A percentile compares a stretch with the other conserved stretches of the same genome.
phyloP scores from a whole-genome alignment of 73 alveolate species.

The Tetrahymena borealis region DNA sequence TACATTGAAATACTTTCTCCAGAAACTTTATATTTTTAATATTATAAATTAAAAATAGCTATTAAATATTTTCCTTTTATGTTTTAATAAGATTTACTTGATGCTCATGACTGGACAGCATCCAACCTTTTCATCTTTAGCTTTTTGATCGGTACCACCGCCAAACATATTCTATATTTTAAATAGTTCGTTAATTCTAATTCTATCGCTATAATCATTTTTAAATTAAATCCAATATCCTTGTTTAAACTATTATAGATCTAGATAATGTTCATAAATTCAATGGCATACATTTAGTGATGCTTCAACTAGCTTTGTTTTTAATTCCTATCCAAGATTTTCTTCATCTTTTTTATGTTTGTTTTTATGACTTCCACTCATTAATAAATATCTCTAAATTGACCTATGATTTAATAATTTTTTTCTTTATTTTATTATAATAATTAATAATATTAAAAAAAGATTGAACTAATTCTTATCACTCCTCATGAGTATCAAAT shows the following conservation, averaged over 20 bases:
- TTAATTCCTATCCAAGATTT: neutral
- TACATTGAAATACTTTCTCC: neutral
- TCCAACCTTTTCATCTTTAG: neutral
- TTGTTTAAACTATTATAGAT: neutral
- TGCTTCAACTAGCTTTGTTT: neutral
- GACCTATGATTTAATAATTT: neutral
- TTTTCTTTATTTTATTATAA: neutral
- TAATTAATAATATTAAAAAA: neutral
- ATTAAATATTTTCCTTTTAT: neutral
- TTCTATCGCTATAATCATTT: neutral
- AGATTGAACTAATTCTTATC: neutral
- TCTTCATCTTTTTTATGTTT: neutral
- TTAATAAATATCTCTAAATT: neutral
- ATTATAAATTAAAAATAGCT: neutral
- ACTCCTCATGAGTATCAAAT: too few relatives aligned
- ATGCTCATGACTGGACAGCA: neutral
- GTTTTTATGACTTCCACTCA: neutral
- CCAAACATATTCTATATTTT: neutral
- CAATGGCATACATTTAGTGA: neutral
- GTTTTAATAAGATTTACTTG: neutral
- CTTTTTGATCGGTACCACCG: neutral
- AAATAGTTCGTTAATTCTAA: neutral
- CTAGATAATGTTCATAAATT: neutral
- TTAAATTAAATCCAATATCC: neutral
- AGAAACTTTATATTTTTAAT: neutral